A percentile compares a stretch with the other conserved stretches of the same genome.
phyloP scores from a whole-genome alignment of 139 green algal species.

The Zygnema circumcarinatum region DNA sequence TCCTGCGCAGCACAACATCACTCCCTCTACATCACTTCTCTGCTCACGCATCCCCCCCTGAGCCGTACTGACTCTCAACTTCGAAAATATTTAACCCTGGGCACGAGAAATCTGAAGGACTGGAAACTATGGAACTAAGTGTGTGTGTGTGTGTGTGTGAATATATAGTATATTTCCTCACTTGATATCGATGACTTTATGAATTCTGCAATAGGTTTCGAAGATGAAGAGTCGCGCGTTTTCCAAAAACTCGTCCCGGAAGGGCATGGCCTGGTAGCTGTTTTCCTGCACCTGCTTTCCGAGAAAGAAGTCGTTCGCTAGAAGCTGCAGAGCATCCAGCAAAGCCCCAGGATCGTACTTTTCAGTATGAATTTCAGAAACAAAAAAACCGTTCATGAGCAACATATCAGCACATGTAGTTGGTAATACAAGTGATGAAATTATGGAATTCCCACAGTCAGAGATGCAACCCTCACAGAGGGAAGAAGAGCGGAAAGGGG shows the following conservation, averaged over 20 bases:
- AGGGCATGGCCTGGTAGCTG: conserved; percentile 92
- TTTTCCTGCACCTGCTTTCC: conserved; percentile 76
- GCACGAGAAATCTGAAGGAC: no score
- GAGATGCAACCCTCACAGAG: background rate
- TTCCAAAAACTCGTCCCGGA: conserved; percentile 91
- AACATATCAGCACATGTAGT: no score
- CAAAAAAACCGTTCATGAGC: no score
- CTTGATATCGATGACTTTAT: conserved; percentile 90
- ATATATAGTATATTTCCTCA: conserved; percentile 10
- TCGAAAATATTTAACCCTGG: no score
- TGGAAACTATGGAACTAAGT: no score
- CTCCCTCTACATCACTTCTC: no score
- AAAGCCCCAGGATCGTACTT: background rate
- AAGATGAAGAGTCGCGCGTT: conserved; percentile 95
- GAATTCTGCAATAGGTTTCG: conserved; percentile 93
- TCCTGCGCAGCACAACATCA: conserved; percentile 62
- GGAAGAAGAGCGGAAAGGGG: background rate
- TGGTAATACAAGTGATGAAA: no score
- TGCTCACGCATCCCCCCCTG: no score
- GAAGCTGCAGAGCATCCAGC: conserved; percentile 1
- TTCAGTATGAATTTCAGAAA: background rate
- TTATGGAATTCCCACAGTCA: no score
- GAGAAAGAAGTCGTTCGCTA: conserved; percentile 97
- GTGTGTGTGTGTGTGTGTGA: no score
- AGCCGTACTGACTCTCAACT: no score